Conservation (phyloP, 1,139 yeast genomes). For the Yamadazyma buinensis region DNA sequence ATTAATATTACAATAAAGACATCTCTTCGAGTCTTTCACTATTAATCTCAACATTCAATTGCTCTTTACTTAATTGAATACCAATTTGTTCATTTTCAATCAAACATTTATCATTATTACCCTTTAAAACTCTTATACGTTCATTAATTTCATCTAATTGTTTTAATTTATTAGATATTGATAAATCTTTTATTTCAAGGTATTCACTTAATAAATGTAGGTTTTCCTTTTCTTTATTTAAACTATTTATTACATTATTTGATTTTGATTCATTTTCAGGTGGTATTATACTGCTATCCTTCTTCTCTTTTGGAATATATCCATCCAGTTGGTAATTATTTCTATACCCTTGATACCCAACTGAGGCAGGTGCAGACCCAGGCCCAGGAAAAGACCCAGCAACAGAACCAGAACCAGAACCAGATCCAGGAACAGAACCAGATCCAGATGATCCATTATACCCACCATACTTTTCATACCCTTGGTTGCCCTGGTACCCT, state of each 20-base stretch:
- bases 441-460: too few species aligned
- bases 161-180: background rate
- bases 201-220: background rate
- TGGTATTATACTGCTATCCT: too few species aligned
- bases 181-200: constrained; percentile 2
- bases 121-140: background rate
- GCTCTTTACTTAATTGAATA: constrained; percentile 30
- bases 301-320: background rate
- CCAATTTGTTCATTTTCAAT: constrained; percentile 16
- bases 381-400: too few species aligned
- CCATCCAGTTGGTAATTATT: background rate
- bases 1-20: constrained; percentile 24
- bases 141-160: constrained; percentile 3
- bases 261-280: too few species aligned
- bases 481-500: background rate
- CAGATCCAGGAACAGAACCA: too few species aligned
- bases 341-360: too few species aligned
- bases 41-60: constrained; percentile 33
- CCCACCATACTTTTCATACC: constrained; percentile 1
- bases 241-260: too few species aligned
- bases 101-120: background rate
- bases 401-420: too few species aligned
- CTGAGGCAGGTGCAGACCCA: too few species aligned
- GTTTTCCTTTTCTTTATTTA: too few species aligned
- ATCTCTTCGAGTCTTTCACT: constrained; percentile 43